phyloP scores from a whole-genome alignment of 2,329 filamentous ascomycete species.

The Sphaerostilbella broomeana region DNA sequence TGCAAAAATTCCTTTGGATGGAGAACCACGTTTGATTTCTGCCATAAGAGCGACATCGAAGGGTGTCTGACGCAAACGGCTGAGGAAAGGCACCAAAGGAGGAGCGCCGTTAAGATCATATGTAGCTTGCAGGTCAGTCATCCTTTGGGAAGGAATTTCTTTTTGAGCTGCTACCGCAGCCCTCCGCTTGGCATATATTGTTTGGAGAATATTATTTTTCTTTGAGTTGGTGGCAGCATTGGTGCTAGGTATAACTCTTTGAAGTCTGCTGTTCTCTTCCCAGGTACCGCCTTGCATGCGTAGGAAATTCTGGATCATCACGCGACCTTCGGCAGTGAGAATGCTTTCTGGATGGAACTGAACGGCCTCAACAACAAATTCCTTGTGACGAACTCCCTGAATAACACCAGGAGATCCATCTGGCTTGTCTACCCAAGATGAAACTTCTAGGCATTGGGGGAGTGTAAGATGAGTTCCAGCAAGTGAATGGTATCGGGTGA shows the following conservation, averaged over 20 bases:
- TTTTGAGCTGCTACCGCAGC: constrained; percentile 74
- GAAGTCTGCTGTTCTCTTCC: constrained; percentile 65
- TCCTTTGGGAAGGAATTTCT: constrained; percentile 74
- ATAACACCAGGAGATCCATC: constrained; percentile 81
- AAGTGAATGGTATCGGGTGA: constrained; percentile 93
- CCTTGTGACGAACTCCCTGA: constrained; percentile 93
- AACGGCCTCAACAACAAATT: constrained; percentile 86
- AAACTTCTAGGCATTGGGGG: constrained; percentile 78
- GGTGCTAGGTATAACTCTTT: constrained; percentile 32
- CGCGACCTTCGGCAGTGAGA: constrained; percentile 76
- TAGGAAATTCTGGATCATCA: constrained; percentile 91
- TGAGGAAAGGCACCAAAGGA: constrained; percentile 72
- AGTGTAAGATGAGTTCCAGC: constrained; percentile 86
- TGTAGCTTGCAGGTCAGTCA: constrained; percentile 75
- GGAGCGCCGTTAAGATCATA: constrained; percentile 82
- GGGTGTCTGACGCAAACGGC: constrained; percentile 71
- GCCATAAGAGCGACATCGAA: constrained; percentile 93
- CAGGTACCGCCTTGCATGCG: constrained; percentile 84
- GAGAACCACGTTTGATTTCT: constrained; percentile 93
- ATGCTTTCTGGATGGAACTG: constrained; percentile 99
- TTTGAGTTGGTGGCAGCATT: constrained; percentile 36
- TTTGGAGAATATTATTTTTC: constrained; percentile 80
- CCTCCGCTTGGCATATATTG: constrained; percentile 79
- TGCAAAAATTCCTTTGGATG: constrained; percentile 92
- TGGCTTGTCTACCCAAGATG: constrained; percentile 76